Evolutionary conservation across 768 basidiomycete species (phyloP).

Genomic region (Mycena polygramma): DNA sequence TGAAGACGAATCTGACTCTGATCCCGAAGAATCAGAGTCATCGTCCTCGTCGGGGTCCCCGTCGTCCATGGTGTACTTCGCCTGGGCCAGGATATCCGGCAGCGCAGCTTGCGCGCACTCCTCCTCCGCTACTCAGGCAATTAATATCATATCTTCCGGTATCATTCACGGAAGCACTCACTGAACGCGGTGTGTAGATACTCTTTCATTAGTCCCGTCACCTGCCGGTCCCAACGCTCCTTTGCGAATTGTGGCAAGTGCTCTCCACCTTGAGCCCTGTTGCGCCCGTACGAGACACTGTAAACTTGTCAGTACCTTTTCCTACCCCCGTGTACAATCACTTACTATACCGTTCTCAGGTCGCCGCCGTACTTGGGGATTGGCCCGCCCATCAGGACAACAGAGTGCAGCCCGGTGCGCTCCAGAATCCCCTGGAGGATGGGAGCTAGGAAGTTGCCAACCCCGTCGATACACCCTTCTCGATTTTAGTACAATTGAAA

Average conservation of each 20-base stretch:
- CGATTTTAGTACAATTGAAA: too few species aligned
- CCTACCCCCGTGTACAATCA: not conserved
- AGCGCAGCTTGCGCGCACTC: not conserved
- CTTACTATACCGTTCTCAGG: constrained; percentile 1
- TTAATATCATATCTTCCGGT: not conserved
- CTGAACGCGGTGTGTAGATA: not conserved
- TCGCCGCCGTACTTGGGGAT: constrained; percentile 2
- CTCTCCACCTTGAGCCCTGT: not conserved
- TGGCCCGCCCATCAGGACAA: not conserved
- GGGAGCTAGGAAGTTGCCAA: not conserved
- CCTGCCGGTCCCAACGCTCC: not conserved
- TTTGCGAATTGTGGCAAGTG: not conserved
- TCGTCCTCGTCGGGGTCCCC: not conserved
- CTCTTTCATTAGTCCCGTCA: not conserved
- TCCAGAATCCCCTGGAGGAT: constrained; percentile 4
- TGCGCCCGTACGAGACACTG: constrained; percentile 1
- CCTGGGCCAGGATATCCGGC: not conserved
- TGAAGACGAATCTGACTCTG: not conserved
- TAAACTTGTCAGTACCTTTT: not conserved
- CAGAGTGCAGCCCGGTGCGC: not conserved
- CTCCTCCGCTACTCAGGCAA: too few species aligned
- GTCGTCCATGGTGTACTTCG: not conserved
- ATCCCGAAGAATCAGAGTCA: not conserved
- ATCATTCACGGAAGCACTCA: not conserved
- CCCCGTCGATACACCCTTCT: constrained; percentile 3